Evolutionary conservation across 306 rosid genomes (phyloP).

Genomic region (Castanea sativa): DNA sequence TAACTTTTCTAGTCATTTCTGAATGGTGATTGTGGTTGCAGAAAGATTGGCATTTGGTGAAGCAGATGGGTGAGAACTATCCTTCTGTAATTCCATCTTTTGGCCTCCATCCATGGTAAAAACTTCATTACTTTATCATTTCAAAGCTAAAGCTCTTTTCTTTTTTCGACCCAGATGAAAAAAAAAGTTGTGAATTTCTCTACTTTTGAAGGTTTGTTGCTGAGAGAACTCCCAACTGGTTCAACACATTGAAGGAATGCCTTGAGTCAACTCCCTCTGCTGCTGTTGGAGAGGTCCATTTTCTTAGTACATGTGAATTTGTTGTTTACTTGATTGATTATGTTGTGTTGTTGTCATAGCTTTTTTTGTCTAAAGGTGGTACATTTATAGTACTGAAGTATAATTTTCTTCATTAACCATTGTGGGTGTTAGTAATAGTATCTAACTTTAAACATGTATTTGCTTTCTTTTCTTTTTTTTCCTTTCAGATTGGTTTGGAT

Average conservation of each 20-base stretch:
- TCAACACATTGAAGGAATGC: constrained; percentile 48
- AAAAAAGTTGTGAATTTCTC: neutral
- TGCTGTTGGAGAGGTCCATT: constrained; percentile 81
- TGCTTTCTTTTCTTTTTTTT: constrained; percentile 3
- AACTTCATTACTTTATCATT: neutral
- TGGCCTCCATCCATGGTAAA: constrained; percentile 86
- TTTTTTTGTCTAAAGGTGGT: neutral
- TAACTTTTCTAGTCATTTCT: neutral
- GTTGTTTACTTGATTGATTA: neutral
- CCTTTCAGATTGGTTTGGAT: constrained; percentile 81
- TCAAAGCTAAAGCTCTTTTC: neutral
- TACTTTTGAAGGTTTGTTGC: constrained; percentile 53
- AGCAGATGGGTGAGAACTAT: constrained; percentile 51
- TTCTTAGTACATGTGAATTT: neutral
- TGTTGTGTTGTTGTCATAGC: neutral
- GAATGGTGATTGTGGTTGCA: neutral
- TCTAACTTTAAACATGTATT: neutral
- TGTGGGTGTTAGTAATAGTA: neutral
- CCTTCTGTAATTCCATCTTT: constrained; percentile 71
- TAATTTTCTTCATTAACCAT: neutral
- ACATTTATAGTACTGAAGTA: neutral
- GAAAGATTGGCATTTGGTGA: constrained; percentile 77
- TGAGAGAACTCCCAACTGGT: constrained; percentile 67
- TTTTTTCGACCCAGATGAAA: neutral
- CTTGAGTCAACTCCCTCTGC: constrained; percentile 73